Evolutionary conservation across 495 filamentous ascomycete species (phyloP), one percentile per base, ranked within the genome.

Genomic region (Neurospora sp.): DNA sequence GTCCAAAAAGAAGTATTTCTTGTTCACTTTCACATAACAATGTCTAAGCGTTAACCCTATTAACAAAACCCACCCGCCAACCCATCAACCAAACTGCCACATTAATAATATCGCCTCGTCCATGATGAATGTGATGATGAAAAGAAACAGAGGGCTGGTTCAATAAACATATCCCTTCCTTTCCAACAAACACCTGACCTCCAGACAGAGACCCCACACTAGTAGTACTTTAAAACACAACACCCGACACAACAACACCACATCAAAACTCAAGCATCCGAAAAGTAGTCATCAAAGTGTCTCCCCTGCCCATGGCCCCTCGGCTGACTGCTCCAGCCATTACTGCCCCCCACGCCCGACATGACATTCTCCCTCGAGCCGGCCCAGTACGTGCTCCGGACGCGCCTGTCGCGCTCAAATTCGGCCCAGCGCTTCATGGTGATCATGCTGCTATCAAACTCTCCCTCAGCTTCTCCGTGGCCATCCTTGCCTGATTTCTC

Each of bases 381-480:
- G 27, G 53, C 53, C 85, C 85, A 86, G 77, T 85, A 85, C 73
- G 79, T 83, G 74, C 73, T 77, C 71, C 76, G 78, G 38, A 77
- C 74, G 27, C 85, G 75, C 42, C 83, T 81, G 73, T 86, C 85
- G 48, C 85, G 83, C 84, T 99, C 96, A 80, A 98, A 99, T 83
- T 98, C 96, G 68, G 90, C 92, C 96, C 96, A 99, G 72, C 94
- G 82, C 85, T 96, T 96, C 95, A 98, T 97, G 44, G 95, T 97
- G 77, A 98, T 98, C 88, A 97, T 96, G 79, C 91, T 94, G 79
- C 92, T 96, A 78, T 98, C 95, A 81, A 98, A 98, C 81, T 98
- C 95, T 72, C 96, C 96, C 83, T 98, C 94, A 72, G 91, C 91
- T 74, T 93, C 93, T 39, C 92, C 91, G 53, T 65, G 53, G 59